Evolutionary conservation across 768 basidiomycete genomes (phyloP).

Genomic region (Exsudoporus frostii): DNA sequence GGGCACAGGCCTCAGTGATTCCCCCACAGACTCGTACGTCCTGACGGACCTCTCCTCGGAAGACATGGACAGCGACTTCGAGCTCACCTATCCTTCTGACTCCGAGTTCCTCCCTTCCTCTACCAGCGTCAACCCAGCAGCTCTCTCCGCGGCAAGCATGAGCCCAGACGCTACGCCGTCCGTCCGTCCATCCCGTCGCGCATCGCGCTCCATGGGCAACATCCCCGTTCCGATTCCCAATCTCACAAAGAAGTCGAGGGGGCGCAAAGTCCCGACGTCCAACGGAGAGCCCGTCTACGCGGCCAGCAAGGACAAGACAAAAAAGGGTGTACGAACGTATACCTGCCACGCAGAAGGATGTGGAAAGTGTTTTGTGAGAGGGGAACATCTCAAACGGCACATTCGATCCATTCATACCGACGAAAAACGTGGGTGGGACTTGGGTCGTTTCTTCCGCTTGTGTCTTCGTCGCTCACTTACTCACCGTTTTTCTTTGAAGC

Average conservation of each 20-base stretch:
- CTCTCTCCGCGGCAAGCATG: background rate
- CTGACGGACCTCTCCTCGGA: constrained; percentile 7
- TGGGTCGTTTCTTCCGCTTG: background rate
- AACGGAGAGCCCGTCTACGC: constrained; percentile 20
- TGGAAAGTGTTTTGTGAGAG: constrained; percentile 73
- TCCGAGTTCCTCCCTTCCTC: constrained; percentile 20
- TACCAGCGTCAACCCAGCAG: constrained; percentile 8
- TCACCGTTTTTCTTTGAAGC: constrained; percentile 21
- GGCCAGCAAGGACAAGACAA: constrained; percentile 31
- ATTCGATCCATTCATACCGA: constrained; percentile 77
- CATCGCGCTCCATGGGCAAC: constrained; percentile 22
- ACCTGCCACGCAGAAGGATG: constrained; percentile 70
- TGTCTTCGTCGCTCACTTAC: background rate
- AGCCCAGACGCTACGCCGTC: background rate
- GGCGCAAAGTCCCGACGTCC: constrained; percentile 46
- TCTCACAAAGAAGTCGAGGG: constrained; percentile 48
- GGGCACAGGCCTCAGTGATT: background rate
- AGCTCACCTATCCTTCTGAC: constrained; percentile 21
- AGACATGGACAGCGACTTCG: constrained; percentile 19
- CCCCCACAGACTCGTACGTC: constrained; percentile 1
- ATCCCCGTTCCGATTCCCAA: constrained; percentile 47
- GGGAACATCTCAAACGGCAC: constrained; percentile 82
- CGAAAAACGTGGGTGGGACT: constrained; percentile 68
- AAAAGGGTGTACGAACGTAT: constrained; percentile 45
- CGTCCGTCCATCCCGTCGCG: constrained; percentile 21